Conservation (phyloP, 2,329 filamentous ascomycete genomes). For the Arthrobotrys iridis region DNA sequence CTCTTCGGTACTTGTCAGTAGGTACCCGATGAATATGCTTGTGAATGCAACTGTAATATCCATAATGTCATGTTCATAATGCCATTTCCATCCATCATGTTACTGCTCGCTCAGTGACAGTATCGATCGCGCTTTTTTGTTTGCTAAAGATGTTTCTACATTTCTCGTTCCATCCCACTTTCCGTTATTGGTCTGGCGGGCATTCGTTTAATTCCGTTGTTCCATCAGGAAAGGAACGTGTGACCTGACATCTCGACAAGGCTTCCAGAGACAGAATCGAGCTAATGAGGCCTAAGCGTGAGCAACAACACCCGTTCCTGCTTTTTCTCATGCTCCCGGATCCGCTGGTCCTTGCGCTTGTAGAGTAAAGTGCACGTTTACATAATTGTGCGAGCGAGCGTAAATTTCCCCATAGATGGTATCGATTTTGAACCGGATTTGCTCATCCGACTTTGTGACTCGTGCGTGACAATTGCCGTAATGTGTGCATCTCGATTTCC, state of each 20-base stretch:
- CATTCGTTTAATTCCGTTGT: conserved; percentile 55
- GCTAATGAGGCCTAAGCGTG: conserved; percentile 42
- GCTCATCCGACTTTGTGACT: not conserved
- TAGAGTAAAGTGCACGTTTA: conserved; percentile 8
- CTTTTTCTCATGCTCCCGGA: conserved; percentile 53
- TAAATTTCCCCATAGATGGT: not conserved
- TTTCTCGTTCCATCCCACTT: conserved; percentile 50
- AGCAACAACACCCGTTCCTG: conserved; percentile 52
- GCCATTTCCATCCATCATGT: too few relatives aligned
- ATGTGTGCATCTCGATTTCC: conserved; percentile 7
- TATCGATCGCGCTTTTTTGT: not conserved
- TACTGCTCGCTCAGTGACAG: conserved; percentile 3
- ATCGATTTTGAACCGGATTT: not conserved
- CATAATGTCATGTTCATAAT: too few relatives aligned
- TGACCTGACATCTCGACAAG: conserved; percentile 54
- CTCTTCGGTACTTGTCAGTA: conserved; percentile 23
- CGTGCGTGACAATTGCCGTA: conserved; percentile 18
- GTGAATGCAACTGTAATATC: not conserved
- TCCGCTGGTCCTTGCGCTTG: conserved; percentile 48
- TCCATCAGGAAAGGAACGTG: conserved; percentile 54
- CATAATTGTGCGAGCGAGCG: conserved; percentile 21
- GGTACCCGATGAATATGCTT: not conserved
- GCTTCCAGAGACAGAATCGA: conserved; percentile 38
- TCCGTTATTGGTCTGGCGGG: conserved; percentile 46
- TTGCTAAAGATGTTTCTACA: conserved; percentile 15